Evolutionary conservation across 495 filamentous ascomycete species (phyloP), one percentile per base, ranked within the genome.

Genomic region (Neurospora sp.): DNA sequence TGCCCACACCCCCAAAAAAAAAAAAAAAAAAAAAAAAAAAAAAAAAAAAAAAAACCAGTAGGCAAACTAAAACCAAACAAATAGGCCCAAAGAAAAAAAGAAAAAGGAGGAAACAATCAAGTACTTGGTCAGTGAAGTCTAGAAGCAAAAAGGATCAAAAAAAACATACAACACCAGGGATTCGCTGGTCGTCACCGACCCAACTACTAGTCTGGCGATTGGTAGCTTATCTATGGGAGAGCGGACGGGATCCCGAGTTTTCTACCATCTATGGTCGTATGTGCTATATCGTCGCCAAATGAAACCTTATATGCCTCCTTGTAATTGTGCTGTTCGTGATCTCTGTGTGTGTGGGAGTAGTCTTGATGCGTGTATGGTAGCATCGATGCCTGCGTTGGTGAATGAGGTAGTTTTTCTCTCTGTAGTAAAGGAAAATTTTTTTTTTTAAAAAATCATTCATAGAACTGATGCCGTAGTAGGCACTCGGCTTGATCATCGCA

Each of bases 211-310:
- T 62, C 48, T 62, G 48, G 48, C 48, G n/a, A 20, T 54, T n/a
- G n/a, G 18, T 20, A n/a, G 18, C 44, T 46, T 46, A 75, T 78
- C 79, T 80, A 84, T 80, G 83, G 83, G 81, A 83, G 84, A 86
- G 83, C 84, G 83, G 82, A 86, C 83, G 84, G 84, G 84, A 83
- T 83, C 80, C 84, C 84, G 82, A 81, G 77, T 81, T 80, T 74
- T 84, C 84, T 75, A 78, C 40, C 77, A 77, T 76, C 73, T 85
- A 76, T 84, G 83, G 82, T 82, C 84, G 83, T 83, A 85, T 81
- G 80, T 82, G 69, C 0, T 54, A 23, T 2, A 5, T 0, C 1
- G n/a, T 23, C 1, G n/a, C 9, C n/a, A 12, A 12, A 23, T 12
- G 4, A 23, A 23, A 2, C 1, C n/a, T 23, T 54, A 54, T 11